Conservation (phyloP, 148 eudicot genomes). For the Vaccinium darrowii region DNA sequence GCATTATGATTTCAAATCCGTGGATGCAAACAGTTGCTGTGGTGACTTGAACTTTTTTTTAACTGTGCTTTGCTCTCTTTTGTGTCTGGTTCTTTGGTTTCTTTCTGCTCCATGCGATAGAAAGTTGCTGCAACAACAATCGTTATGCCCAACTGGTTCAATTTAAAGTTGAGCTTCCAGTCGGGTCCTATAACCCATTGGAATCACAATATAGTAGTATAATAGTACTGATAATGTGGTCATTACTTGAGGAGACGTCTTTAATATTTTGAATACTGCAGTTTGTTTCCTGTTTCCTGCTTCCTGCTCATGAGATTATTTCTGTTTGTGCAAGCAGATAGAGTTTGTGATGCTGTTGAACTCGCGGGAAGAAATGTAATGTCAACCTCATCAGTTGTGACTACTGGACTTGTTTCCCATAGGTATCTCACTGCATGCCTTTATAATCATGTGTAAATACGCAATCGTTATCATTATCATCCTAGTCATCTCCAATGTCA, state of each 20-base stretch:
- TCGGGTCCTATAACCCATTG: neutral
- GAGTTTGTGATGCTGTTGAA: conserved; percentile 83
- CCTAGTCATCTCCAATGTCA: neutral
- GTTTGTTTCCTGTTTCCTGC: neutral
- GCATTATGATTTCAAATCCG: neutral
- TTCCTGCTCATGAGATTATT: neutral
- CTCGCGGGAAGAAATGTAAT: conserved; percentile 70
- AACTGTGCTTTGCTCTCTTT: neutral
- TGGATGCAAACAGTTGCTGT: conserved; percentile 1
- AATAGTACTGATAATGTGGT: neutral
- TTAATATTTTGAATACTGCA: neutral
- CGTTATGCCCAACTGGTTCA: neutral
- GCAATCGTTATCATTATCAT: neutral
- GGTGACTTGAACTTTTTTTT: neutral
- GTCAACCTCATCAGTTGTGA: conserved; percentile 67
- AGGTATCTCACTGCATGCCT: conserved; percentile 27
- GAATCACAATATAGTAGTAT: too few species aligned
- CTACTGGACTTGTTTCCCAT: conserved; percentile 64
- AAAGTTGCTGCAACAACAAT: too few species aligned
- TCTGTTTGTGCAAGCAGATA: conserved; percentile 37
- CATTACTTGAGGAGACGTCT: neutral
- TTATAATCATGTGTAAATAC: neutral
- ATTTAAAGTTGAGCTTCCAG: neutral
- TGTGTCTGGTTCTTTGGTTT: neutral
- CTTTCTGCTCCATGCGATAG: neutral